Evolutionary conservation across 1,284 basidiomycete species (phyloP).

Genomic region (Cerioporus squamosus): DNA sequence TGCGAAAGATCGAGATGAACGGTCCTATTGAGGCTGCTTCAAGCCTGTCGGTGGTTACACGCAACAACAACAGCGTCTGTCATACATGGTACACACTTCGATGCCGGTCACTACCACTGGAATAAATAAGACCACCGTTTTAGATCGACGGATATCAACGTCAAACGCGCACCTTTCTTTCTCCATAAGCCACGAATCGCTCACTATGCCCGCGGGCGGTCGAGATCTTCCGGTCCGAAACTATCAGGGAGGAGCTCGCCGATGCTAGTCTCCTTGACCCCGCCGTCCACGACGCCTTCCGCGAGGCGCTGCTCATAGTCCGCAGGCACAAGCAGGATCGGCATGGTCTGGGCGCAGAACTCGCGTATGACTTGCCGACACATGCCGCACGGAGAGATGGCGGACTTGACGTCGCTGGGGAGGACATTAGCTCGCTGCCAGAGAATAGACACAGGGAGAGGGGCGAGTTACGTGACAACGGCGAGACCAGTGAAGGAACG

Average conservation of each 20-base stretch:
- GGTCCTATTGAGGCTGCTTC: too few species aligned
- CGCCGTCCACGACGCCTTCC: constrained; percentile 48
- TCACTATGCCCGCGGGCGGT: constrained; percentile 44
- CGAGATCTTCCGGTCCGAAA: constrained; percentile 85
- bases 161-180: too few species aligned
- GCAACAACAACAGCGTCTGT: too few species aligned
- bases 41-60: too few species aligned
- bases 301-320: constrained; percentile 54
- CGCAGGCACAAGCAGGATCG: constrained; percentile 77
- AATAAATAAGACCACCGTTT: too few species aligned
- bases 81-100: too few species aligned
- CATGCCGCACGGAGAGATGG: constrained; percentile 86
- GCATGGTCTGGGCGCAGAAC: constrained; percentile 80
- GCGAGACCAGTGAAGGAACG: constrained; percentile 73
- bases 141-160: too few species aligned
- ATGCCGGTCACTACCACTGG: too few species aligned
- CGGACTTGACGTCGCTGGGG: constrained; percentile 61
- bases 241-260: constrained; percentile 83
- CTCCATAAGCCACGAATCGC: too few species aligned
- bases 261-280: constrained; percentile 67
- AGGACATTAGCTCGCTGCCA: background rate
- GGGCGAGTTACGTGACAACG: constrained; percentile 64
- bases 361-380: constrained; percentile 93
- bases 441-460: background rate
- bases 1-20: too few species aligned